Evolutionary conservation across 2,329 filamentous ascomycete genomes (phyloP).

Genomic region (Paecilomyces fulvus): DNA sequence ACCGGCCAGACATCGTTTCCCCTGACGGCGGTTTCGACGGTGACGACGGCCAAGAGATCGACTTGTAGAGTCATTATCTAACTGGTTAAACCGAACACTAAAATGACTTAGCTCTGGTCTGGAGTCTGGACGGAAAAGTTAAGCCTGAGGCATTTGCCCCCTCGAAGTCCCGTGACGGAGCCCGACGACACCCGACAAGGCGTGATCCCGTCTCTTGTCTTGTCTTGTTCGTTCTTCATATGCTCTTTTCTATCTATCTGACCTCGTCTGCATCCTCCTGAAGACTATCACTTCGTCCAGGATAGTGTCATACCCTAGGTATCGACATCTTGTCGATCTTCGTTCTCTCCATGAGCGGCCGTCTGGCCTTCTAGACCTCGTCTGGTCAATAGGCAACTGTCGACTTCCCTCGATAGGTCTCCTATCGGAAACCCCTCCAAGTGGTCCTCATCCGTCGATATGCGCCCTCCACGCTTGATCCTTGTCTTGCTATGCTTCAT

Average conservation of each 20-base stretch:
- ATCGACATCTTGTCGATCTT: conserved; percentile 9
- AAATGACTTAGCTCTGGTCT: not conserved
- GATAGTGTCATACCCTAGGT: conserved; percentile 7
- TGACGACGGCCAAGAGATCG: not conserved
- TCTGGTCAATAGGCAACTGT: conserved; percentile 18
- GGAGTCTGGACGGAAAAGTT: no score
- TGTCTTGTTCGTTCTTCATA: not conserved
- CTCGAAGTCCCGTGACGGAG: not conserved
- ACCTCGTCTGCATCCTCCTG: not conserved
- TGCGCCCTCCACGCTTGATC: conserved; percentile 41
- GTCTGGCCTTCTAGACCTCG: conserved; percentile 18
- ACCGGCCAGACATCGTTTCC: not conserved
- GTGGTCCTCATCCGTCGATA: conserved; percentile 16
- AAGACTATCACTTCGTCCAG: conserved; percentile 1
- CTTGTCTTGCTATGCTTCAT: conserved; percentile 40
- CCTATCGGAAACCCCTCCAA: not conserved
- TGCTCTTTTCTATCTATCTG: not conserved
- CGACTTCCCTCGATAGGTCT: not conserved
- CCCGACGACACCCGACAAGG: not conserved
- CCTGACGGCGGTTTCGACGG: not conserved
- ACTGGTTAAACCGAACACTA: not conserved
- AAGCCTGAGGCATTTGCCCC: not conserved
- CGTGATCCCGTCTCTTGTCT: not conserved
- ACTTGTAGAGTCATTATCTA: not conserved
- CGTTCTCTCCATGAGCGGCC: conserved; percentile 26